These are phyloP conservation scores for Lasiodiplodia citricola DNA, from an alignment of 2,329 filamentous ascomycete genomes.

Conservation along the genomic window DNA sequence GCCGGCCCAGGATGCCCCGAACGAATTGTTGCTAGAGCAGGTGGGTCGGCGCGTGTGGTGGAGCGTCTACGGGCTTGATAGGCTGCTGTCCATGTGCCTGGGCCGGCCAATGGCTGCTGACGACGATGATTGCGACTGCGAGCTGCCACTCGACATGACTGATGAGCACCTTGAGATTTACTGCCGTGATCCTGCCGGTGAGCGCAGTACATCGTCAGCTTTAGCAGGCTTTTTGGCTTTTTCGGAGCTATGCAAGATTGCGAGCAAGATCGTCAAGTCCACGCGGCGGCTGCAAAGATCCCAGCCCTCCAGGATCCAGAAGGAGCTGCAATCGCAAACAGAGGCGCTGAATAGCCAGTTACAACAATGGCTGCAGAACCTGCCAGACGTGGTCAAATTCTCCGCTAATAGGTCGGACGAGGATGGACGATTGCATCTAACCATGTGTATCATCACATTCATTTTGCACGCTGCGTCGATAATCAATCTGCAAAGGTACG, in stretches of 20 bases:
- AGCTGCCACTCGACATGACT: not conserved
- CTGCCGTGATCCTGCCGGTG: not conserved
- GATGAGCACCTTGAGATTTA: slow-evolving; percentile 8
- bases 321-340: not conserved
- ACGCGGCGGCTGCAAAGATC: not conserved
- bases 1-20: slow-evolving; percentile 6
- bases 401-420: slow-evolving; percentile 8
- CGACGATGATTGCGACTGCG: slow-evolving; percentile 12
- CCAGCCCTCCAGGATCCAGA: slow-evolving; percentile 1
- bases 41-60: slow-evolving; percentile 2
- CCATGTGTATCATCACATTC: slow-evolving; percentile 18
- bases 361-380: not conserved
- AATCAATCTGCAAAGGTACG: slow-evolving; percentile 8
- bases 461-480: slow-evolving; percentile 12
- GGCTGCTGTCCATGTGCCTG: slow-evolving; percentile 19
- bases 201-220: not conserved
- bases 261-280: slow-evolving; percentile 10
- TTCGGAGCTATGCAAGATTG: slow-evolving; percentile 13
- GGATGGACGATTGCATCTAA: slow-evolving; percentile 4
- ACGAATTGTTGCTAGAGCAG: not conserved
- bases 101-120: not conserved
- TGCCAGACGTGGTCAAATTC: slow-evolving; percentile 12
- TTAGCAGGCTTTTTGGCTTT: slow-evolving; percentile 8
- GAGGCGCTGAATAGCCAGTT: not conserved
- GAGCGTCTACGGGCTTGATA: slow-evolving; percentile 16